These are phyloP conservation scores for Dactylellina drechsleri DNA, from an alignment of 2,329 filamentous ascomycete species.

Conservation along the genomic window DNA sequence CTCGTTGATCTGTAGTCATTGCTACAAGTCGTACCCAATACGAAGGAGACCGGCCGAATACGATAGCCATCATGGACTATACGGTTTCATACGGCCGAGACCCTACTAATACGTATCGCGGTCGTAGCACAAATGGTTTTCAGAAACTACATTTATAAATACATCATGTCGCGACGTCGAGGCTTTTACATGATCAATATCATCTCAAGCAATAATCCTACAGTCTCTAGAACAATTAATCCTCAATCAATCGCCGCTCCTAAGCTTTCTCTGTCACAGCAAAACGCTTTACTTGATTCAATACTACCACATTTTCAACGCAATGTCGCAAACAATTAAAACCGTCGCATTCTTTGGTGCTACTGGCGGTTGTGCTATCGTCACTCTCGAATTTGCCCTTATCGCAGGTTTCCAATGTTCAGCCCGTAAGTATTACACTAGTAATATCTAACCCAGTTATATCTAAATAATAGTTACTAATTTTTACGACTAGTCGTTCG, in stretches of 20 bases:
- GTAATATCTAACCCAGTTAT: not conserved
- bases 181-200: not conserved
- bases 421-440: conserved; percentile 56
- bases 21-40: too few relatives aligned
- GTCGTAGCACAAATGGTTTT: too few relatives aligned
- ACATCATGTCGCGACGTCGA: too few relatives aligned
- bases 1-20: too few relatives aligned
- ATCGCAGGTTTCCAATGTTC: conserved; percentile 65
- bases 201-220: not conserved
- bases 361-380: conserved; percentile 66
- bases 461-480: not conserved
- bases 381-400: conserved; percentile 65
- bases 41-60: too few relatives aligned
- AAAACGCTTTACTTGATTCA: not conserved
- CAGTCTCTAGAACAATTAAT: not conserved
- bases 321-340: conserved; percentile 58
- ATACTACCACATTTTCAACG: conserved; percentile 7
- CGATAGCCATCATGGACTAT: too few relatives aligned
- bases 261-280: not conserved
- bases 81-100: too few relatives aligned
- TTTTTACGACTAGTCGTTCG: conserved; percentile 25
- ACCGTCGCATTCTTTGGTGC: conserved; percentile 68
- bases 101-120: too few relatives aligned
- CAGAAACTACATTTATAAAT: too few relatives aligned
- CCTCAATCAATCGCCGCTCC: not conserved